Evolutionary conservation across 495 filamentous ascomycete genomes (phyloP), one percentile per base, ranked within the genome.

Genomic region (Aspergillus conjunctus): DNA sequence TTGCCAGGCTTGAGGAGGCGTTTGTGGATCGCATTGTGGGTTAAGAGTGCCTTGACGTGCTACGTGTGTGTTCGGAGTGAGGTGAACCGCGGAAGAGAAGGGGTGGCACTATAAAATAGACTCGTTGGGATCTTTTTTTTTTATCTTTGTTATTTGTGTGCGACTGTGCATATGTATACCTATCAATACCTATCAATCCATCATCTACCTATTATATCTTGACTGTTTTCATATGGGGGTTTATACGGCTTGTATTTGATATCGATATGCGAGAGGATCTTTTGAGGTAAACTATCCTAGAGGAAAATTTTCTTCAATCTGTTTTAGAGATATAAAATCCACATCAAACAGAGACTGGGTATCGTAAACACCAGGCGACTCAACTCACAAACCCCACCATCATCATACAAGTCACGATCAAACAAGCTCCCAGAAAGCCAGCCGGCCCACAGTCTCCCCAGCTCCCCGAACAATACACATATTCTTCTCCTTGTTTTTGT

Each of bases 21-120:
- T 98, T 95, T 83, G 88, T 98, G 45, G 87, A 93, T 67, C 90
- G 87, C 75, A 87, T 94, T 62, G 83, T 94, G 48, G 83, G 84
- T 59, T 83, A 30, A 74, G 60, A 63, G 61, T 54, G 50, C 17
- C 26, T 26, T 26, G 26, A 52, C 22, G n/a, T 33, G 15, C 2
- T 33, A 41, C 15, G 33, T 41, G 3, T 58, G 4, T 45, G 17
- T 15, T 44, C 11, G 31, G 8, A 43, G 18, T 11, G 39, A 8
- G 44, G 59, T 53, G 54, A 21, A n/a, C n/a, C 9, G 21, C n/a
- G 54, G 5, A 32, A 33, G 46, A 18, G 26, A 17, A 22, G n/a
- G 46, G n/a, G 20, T 67, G 61, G 60, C 43, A 59, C 58, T 69
- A 66, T 60, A 60, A 60, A 60, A 64, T 59, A 60, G 62, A 64